Evolutionary conservation across 176 grass and related monocot genomes (phyloP), one percentile per base, ranked within the genome.

Genomic region (Bromus sterilis): DNA sequence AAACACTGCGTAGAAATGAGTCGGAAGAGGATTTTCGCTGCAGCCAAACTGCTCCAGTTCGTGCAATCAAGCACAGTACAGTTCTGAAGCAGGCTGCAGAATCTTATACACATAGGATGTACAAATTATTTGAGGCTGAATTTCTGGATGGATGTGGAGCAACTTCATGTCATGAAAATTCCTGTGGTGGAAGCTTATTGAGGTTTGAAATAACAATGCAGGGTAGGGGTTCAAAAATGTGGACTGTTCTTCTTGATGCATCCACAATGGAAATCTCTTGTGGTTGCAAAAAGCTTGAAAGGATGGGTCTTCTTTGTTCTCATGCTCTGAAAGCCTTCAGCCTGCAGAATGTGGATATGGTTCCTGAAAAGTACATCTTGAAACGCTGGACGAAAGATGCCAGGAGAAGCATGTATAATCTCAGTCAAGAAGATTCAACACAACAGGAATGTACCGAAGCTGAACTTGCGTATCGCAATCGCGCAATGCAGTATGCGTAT

Each of bases 311-410:
- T 80, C 90, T 96, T 78, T 96, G 93, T 78, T 93, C 93, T 1
- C 93, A 96, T 76, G 71, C 90, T 42, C 79, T 96, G 53, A 96
- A 96, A 85, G 85, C 86, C 61, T 90, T 93, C 63, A 93, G 82
- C 75, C 77, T 95, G 69, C 85, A 95, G 85, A 95, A 95, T 86
- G 87, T 93, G 61, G 90, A 95, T 69, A 83, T 78, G 34, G 84
- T 95, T 80, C 93, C 93, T 75, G 93, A 90, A 57, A 90, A 84
- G 75, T 95, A 93, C 83, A 92, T 93, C 86, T 88, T 86, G 71
- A 93, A 92, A 74, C 88, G 90, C 9, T 93, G 90, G 93, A 95
- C 90, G 26, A 95, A 95, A 83, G 93, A 95, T 88, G 88, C 93
- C 46, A 88, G 83, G 75, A 90, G 81, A 90, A 90, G 85, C 26